Conservation (phyloP, 768 basidiomycete genomes). For the Auricularia sp. region DNA sequence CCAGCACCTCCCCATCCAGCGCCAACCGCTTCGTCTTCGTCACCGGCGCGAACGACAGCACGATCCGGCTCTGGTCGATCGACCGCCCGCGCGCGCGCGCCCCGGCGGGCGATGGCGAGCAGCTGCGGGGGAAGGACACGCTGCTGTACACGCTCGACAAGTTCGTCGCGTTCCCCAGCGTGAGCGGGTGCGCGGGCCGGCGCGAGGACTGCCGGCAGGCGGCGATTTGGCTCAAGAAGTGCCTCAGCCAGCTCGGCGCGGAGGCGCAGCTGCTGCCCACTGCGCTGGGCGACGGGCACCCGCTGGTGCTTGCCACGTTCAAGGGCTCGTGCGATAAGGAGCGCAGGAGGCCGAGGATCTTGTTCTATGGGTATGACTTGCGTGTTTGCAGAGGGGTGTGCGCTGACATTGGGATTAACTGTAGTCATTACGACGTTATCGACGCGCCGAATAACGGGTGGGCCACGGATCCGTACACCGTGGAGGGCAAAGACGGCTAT, state of each 20-base stretch:
- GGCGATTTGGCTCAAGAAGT: slow-evolving; percentile 86
- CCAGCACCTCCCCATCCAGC: neutral
- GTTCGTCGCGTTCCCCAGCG: slow-evolving; percentile 80
- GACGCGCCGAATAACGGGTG: slow-evolving; percentile 62
- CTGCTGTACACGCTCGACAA: slow-evolving; percentile 73
- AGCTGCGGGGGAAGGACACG: slow-evolving; percentile 37
- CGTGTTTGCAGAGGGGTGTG: too few relatives aligned
- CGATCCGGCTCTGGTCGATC: slow-evolving; percentile 30
- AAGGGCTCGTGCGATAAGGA: slow-evolving; percentile 50
- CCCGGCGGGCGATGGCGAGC: neutral
- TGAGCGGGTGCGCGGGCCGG: slow-evolving; percentile 58
- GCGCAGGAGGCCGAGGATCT: slow-evolving; percentile 51
- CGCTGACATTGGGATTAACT: too few relatives aligned
- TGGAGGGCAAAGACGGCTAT: slow-evolving; percentile 80
- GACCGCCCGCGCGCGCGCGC: slow-evolving; percentile 10
- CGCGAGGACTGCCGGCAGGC: slow-evolving; percentile 89
- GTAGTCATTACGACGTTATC: slow-evolving; percentile 98
- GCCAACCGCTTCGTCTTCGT: neutral
- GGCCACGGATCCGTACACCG: slow-evolving; percentile 73
- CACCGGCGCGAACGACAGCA: slow-evolving; percentile 11
- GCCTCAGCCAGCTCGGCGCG: slow-evolving; percentile 81
- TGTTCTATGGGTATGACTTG: slow-evolving; percentile 98
- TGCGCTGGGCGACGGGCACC: slow-evolving; percentile 48
- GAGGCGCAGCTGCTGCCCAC: slow-evolving; percentile 30
- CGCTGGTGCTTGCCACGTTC: slow-evolving; percentile 85